Evolutionary conservation across 169 alveolate genomes (phyloP).

Genomic region (Eimeria necatrix): DNA sequence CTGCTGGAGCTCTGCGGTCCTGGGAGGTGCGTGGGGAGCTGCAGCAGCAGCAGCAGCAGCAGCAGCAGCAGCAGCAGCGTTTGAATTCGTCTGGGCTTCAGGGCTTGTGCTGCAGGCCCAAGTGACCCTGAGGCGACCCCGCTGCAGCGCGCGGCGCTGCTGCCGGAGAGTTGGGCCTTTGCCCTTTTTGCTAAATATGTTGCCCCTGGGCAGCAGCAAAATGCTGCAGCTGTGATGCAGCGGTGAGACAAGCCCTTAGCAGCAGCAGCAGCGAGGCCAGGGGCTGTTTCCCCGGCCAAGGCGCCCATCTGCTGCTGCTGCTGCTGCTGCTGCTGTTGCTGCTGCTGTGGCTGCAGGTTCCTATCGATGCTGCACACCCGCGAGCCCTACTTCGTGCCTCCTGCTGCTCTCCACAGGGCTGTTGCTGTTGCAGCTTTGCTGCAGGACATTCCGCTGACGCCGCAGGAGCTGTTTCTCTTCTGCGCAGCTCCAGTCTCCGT

Average conservation of each 20-base stretch:
- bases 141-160: conserved; percentile 34
- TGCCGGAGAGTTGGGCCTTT: conserved; percentile 70
- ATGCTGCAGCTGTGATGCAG: conserved; percentile 18
- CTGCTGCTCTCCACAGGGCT: conserved; percentile 62
- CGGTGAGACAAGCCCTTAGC: neutral
- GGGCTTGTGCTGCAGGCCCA: conserved; percentile 45
- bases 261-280: neutral
- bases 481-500: conserved; percentile 52
- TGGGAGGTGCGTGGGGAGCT: too few species aligned
- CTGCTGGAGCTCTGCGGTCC: too few species aligned
- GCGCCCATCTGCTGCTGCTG: neutral
- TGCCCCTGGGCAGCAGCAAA: neutral
- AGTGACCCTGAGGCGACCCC: neutral
- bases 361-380: conserved; percentile 30
- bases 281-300: neutral
- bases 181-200: conserved; percentile 19
- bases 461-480: conserved; percentile 30
- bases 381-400: conserved; percentile 45
- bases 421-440: conserved; percentile 62
- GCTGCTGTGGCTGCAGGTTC: conserved; percentile 16
- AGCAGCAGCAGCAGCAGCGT: neutral
- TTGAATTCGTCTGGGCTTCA: too few species aligned
- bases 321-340: neutral
- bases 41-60: too few species aligned
- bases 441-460: conserved; percentile 47